Conservation (phyloP, 495 filamentous ascomycete genomes). For the Ramalina peruviana region DNA sequence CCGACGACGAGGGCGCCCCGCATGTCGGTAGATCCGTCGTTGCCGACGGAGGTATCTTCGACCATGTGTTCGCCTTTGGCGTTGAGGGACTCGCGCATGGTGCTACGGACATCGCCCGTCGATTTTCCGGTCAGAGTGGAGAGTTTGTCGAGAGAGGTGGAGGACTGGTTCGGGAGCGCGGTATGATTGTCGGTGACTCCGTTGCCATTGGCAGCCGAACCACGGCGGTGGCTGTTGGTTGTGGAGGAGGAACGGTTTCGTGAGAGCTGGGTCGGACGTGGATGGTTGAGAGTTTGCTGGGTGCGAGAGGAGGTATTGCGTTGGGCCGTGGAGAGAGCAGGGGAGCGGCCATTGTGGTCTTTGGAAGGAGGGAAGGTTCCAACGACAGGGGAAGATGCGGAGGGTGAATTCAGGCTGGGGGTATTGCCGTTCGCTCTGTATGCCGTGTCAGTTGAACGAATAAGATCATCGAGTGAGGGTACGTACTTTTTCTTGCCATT, state of each 20-base stretch:
- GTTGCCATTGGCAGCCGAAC: constrained; percentile 12
- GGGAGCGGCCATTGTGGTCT: constrained; percentile 31
- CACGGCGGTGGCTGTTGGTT: constrained; percentile 36
- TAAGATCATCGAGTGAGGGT: not conserved
- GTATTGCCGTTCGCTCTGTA: constrained; percentile 35
- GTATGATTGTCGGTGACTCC: constrained; percentile 7
- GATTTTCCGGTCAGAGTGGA: constrained; percentile 22
- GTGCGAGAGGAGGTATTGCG: constrained; percentile 51
- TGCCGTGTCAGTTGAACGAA: not conserved
- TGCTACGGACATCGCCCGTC: constrained; percentile 21
- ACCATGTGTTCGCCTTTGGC: constrained; percentile 19
- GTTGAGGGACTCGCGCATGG: constrained; percentile 23
- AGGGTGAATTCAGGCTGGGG: constrained; percentile 48
- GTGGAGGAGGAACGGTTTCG: constrained; percentile 47
- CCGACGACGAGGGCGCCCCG: constrained; percentile 10
- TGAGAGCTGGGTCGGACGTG: constrained; percentile 30
- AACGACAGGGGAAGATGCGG: constrained; percentile 58
- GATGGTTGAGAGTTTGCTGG: constrained; percentile 51
- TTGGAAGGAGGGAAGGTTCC: constrained; percentile 42
- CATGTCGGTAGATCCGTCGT: constrained; percentile 10
- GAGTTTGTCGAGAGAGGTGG: constrained; percentile 26
- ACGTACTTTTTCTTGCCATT: constrained; percentile 59
- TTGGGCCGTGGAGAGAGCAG: constrained; percentile 29
- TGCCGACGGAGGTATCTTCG: constrained; percentile 10
- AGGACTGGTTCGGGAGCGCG: constrained; percentile 2